Percentiles rank a stretch among this genome's conserved stretches.
These are phyloP conservation scores for Carex littledalei DNA, from an alignment of 176 grass and related monocot species.

Conservation along the genomic window DNA sequence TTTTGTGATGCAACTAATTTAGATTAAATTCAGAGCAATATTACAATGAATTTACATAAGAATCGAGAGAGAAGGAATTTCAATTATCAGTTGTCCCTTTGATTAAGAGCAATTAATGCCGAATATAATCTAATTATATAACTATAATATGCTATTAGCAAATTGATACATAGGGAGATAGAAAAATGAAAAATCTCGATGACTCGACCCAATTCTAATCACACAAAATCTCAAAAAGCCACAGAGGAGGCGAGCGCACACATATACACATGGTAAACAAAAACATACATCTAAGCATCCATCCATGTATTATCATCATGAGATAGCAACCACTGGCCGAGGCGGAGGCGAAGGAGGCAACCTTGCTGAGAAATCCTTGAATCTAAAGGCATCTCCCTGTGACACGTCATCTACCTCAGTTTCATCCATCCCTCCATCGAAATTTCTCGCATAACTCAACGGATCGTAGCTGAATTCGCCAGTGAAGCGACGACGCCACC, in stretches of 20 bases:
- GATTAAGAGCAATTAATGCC: neutral
- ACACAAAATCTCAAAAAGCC: neutral
- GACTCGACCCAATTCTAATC: neutral
- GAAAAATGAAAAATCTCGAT: neutral
- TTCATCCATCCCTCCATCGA: constrained; percentile 54
- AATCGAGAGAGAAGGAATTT: no score
- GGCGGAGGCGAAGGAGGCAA: constrained; percentile 33
- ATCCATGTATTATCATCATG: neutral
- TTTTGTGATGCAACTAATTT: neutral
- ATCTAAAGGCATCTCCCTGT: constrained; percentile 24
- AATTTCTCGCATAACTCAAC: constrained; percentile 88
- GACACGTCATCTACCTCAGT: neutral
- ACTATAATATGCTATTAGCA: neutral
- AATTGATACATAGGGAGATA: neutral
- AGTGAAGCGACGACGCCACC: neutral
- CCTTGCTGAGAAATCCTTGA: constrained; percentile 42
- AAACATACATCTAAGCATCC: neutral
- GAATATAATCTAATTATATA: neutral
- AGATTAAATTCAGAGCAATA: neutral
- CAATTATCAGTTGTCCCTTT: neutral
- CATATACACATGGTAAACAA: neutral
- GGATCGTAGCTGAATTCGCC: constrained; percentile 72
- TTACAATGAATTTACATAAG: neutral
- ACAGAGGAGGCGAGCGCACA: neutral
- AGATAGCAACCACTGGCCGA: neutral